Evolutionary conservation across 83 land plant species (phyloP).

Genomic region (Picea mariana): DNA sequence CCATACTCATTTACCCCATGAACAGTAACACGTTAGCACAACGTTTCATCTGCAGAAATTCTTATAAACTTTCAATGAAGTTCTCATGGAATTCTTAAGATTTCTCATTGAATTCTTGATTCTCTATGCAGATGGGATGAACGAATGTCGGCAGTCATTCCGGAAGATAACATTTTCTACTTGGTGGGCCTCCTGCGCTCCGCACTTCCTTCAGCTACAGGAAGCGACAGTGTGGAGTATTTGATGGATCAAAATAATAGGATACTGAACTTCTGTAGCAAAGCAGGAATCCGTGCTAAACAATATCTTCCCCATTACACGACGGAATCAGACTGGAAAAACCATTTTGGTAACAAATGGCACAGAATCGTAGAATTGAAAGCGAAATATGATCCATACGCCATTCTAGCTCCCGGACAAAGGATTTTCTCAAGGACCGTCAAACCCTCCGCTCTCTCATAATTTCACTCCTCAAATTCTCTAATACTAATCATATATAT

Average conservation of each 20-base stretch:
- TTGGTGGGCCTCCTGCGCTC: slow-evolving; percentile 81
- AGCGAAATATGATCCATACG: slow-evolving; percentile 63
- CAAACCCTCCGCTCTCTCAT: neutral
- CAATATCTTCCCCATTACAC: slow-evolving; percentile 78
- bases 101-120: neutral
- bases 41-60: neutral
- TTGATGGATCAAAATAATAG: slow-evolving; percentile 48
- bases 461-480: neutral
- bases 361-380: slow-evolving; percentile 47
- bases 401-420: slow-evolving; percentile 80
- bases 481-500: no score
- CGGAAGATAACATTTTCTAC: slow-evolving; percentile 85
- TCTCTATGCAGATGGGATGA: slow-evolving; percentile 77
- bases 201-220: slow-evolving; percentile 48
- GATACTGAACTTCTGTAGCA: slow-evolving; percentile 62
- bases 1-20: slow-evolving; percentile 29
- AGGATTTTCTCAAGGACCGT: slow-evolving; percentile 54
- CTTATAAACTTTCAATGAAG: neutral
- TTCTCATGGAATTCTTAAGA: neutral
- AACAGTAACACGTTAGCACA: slow-evolving; percentile 19
- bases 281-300: slow-evolving; percentile 46
- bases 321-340: slow-evolving; percentile 58
- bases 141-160: slow-evolving; percentile 68
- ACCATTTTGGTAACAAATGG: slow-evolving; percentile 73
- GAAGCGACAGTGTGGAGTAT: slow-evolving; percentile 34